Evolutionary conservation across 2,329 filamentous ascomycete species (phyloP), one percentile per base, ranked within the genome.

Genomic region (Periconia sp.): DNA sequence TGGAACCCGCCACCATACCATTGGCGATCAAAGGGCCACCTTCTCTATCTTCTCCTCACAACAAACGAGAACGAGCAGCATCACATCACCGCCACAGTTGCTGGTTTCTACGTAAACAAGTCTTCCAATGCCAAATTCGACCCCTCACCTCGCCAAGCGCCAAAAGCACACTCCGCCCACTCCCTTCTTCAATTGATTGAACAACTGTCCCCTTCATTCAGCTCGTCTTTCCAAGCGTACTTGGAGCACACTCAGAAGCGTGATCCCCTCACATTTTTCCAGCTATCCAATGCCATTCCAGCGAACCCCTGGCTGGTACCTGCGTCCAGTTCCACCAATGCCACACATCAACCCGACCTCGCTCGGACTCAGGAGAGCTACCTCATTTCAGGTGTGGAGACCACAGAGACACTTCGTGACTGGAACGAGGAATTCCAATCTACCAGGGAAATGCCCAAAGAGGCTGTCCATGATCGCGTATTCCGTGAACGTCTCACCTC

Each of bases 371-470:
- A 99, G 76, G 94, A 99, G 79, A 90, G 89, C 46, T 97, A 91
- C 71, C 80, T 99, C 55, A 86, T 97, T 55, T 85, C 90, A 18
- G 95, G 95, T 30, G 87, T 92, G 23, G 94, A 99, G 68, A 96
- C 93, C 71, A 91, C 91, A 0, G 94, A 99, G 70, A 96, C 92
- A 5, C 80, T 99, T 58, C 86, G 94, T 54, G 94, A 99, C 74
- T 99, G 95, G 93, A 99, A 99, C 66, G 94, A 99, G 74, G 94
- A 99, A 71, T 96, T 99, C 71, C 94, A 99, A 75, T 96, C 93
- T 2, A 96, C 94, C 11, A 88, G 91, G 66, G 94, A 99, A 74
- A 83, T 99, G 59, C 92, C 93, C 33, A 93, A 92, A 70, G 93
- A 97, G 60, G 91, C 87, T 8, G 90, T 99, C 11, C 93, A 97